Evolutionary conservation across 192 early-diverging fungal species (phyloP).

Genomic region (Backusella tarrabulga): DNA sequence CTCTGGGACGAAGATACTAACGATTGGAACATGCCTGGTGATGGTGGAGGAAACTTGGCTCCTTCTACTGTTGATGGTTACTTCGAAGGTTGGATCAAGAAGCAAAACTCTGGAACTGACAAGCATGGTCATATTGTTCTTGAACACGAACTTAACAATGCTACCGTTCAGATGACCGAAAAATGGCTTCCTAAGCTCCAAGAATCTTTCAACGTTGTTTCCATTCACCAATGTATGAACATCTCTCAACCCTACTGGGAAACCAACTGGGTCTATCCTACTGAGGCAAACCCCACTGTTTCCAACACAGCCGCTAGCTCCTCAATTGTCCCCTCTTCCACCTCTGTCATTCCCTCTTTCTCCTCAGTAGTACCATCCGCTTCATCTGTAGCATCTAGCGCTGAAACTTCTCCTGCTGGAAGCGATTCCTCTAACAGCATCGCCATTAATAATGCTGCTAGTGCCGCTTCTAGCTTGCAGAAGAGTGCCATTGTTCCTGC

Average conservation of each 20-base stretch:
- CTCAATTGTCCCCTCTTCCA: neutral
- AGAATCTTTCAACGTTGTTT: conserved; percentile 33
- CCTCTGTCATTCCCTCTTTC: neutral
- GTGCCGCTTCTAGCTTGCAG: neutral
- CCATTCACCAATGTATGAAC: conserved; percentile 33
- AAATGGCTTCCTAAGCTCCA: conserved; percentile 42
- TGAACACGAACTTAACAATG: conserved; percentile 43
- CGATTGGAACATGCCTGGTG: conserved; percentile 45
- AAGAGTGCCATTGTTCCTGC: neutral
- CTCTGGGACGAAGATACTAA: conserved; percentile 29
- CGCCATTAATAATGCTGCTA: neutral
- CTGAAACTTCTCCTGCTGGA: neutral
- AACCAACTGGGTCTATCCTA: conserved; percentile 32
- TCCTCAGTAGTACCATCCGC: conserved; percentile 3
- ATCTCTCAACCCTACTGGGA: conserved; percentile 47
- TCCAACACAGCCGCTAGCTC: neutral
- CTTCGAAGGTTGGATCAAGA: conserved; percentile 29
- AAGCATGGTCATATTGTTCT: conserved; percentile 30
- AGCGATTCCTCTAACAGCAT: neutral
- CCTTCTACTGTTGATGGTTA: conserved; percentile 23
- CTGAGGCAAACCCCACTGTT: conserved; percentile 20
- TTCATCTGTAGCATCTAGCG: neutral
- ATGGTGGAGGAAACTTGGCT: conserved; percentile 31
- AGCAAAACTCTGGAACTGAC: conserved; percentile 21
- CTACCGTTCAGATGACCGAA: conserved; percentile 40